Evolutionary conservation across 2,329 filamentous ascomycete species (phyloP).

Genomic region (Pseudogymnoascus sp.): DNA sequence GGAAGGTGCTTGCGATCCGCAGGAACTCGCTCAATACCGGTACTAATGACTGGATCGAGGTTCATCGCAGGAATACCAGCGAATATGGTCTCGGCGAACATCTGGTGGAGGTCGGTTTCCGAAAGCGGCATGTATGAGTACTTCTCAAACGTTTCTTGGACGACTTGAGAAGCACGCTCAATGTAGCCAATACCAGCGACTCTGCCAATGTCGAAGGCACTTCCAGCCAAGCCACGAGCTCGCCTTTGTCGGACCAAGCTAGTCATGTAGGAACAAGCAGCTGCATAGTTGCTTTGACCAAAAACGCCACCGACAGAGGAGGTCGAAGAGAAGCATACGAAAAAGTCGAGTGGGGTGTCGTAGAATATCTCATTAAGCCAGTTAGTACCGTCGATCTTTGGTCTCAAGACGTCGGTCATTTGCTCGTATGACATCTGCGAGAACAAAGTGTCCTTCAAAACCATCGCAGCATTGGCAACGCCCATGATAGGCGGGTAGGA

Average conservation of each 20-base stretch:
- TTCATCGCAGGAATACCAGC: background rate
- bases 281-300: conserved; percentile 14
- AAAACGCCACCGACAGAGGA: background rate
- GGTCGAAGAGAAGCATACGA: background rate
- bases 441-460: conserved; percentile 33
- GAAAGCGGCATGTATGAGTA: conserved; percentile 16
- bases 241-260: conserved; percentile 1
- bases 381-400: conserved; percentile 29
- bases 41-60: background rate
- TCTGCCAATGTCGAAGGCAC: conserved; percentile 20
- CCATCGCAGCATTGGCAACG: conserved; percentile 38
- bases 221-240: conserved; percentile 9
- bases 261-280: conserved; percentile 13
- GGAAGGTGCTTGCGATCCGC: conserved; percentile 8
- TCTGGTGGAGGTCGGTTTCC: conserved; percentile 19
- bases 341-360: conserved; percentile 17
- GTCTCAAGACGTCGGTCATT: conserved; percentile 19
- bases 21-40: conserved; percentile 9
- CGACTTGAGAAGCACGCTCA: conserved; percentile 15
- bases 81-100: conserved; percentile 16
- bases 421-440: conserved; percentile 22
- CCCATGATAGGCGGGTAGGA: conserved; percentile 31
- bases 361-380: conserved; percentile 28
- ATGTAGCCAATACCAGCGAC: conserved; percentile 11
- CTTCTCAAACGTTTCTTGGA: conserved; percentile 3